phyloP scores from a whole-genome alignment of 495 filamentous ascomycete species.

The Penicillium macrosclerotiorum region DNA sequence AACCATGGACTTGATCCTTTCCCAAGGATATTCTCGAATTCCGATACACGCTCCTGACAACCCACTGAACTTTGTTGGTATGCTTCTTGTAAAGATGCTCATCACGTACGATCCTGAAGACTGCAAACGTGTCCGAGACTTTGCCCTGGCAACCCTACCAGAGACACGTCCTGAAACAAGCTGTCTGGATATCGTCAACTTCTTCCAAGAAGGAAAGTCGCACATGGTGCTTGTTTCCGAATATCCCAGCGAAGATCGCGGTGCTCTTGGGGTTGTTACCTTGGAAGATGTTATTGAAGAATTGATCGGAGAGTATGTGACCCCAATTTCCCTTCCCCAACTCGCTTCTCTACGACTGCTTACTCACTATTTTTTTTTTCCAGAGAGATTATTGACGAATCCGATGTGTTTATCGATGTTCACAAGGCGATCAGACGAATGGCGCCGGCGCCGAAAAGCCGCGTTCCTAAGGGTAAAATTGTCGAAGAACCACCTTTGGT shows the following conservation, averaged over 20 bases:
- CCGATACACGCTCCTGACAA: conserved; percentile 89
- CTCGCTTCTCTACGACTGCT: not conserved
- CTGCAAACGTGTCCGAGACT: conserved; percentile 76
- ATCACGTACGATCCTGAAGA: conserved; percentile 99
- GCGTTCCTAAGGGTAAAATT: conserved; percentile 58
- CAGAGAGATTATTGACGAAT: conserved; percentile 81
- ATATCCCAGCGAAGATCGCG: conserved; percentile 80
- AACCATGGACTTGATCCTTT: conserved; percentile 90
- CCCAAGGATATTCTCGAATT: conserved; percentile 91
- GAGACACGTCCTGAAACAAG: conserved; percentile 94
- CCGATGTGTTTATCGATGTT: conserved; percentile 94
- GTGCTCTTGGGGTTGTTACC: conserved; percentile 89
- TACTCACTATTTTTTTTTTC: conserved; percentile 22
- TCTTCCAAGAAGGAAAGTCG: conserved; percentile 98
- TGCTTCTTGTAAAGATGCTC: conserved; percentile 96
- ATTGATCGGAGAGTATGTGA: conserved; percentile 88
- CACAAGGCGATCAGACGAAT: conserved; percentile 91
- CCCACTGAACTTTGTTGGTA: conserved; percentile 84
- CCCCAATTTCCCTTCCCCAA: conserved; percentile 10
- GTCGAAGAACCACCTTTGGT: conserved; percentile 46
- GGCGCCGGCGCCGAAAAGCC: conserved; percentile 60
- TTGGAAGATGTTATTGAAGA: conserved; percentile 98
- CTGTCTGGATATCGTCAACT: conserved; percentile 97
- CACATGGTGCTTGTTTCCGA: conserved; percentile 98
- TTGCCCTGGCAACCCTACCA: conserved; percentile 87